Evolutionary conservation across 495 filamentous ascomycete species (phyloP), one percentile per base, ranked within the genome.

Genomic region (Aspergillus avenaceus): DNA sequence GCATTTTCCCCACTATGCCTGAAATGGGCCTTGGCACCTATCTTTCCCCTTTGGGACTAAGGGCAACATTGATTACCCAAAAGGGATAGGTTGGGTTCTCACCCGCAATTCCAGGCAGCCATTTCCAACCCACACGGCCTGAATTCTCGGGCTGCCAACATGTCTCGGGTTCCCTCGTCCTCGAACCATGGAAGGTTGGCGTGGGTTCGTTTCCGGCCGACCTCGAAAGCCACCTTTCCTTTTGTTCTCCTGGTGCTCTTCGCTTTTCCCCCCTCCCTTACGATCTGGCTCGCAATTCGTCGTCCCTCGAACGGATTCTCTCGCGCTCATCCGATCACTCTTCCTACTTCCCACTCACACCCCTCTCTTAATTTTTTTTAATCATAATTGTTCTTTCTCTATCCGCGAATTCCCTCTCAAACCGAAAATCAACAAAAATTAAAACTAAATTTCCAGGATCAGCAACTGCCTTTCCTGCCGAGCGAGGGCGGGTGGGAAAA

Each of bases 401-500:
- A 38, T 44, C 51, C 42, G 13, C 47, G 27, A 37, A 31, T 23
- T 22, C 34, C 34, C n/a, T 0, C 16, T 7, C 12, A 45, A 45
- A 11, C 11, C n/a, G 2, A 11, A 32, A 31, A 32, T 21, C 36
- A 14, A 38, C 14, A 36, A n/a, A 37, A 25, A 45, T 47, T 37
- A 49, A 31, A 41, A 40, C 38, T 29, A 44, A 32, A 23, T 26
- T 27, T 36, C 22, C 21, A 28, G 36, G 28, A 46, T 21, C 26
- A 46, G 43, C 43, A 49, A 22, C 52, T 41, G 26, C 53, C n/a
- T 48, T 43, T 25, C 55, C 55, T 46, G 52, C 53, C 41, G 50
- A 54, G 32, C 50, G 22, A 52, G 49, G 54, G 40, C 59, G 59
- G 54, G 52, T 55, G 51, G 54, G 54, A 61, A 57, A 58, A 61